phyloP scores from a whole-genome alignment of 148 eudicot genomes.

The Oxyria digyna region DNA sequence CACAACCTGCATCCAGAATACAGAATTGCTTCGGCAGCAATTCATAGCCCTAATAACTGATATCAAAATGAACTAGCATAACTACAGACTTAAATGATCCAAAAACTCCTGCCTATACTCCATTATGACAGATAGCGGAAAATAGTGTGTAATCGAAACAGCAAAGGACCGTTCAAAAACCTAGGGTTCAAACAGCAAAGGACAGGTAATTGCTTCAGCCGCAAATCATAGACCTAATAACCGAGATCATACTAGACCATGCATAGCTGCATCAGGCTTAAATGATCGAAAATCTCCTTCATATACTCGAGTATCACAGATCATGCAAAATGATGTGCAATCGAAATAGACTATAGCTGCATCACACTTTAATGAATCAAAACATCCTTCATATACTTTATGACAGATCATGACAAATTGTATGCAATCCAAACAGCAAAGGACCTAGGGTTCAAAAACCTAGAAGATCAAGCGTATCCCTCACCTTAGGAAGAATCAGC shows the following conservation, averaged over 20 bases:
- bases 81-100: too few relatives aligned
- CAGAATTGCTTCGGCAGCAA: too few relatives aligned
- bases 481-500: slow-evolving; percentile 48
- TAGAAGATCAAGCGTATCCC: background rate
- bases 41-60: too few relatives aligned
- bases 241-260: background rate
- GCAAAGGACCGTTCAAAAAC: too few relatives aligned
- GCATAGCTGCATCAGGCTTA: background rate
- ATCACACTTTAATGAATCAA: background rate
- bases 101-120: too few relatives aligned
- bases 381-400: background rate
- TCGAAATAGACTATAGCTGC: too few relatives aligned
- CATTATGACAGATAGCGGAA: too few relatives aligned
- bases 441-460: background rate
- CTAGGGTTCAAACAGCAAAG: too few relatives aligned
- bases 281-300: background rate
- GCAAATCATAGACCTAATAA: background rate
- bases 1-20: too few relatives aligned
- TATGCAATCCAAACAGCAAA: background rate
- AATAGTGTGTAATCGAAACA: too few relatives aligned
- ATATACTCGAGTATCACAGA: background rate
- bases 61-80: too few relatives aligned
- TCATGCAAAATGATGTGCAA: background rate
- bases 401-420: background rate
- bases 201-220: background rate